Evolutionary conservation across 495 filamentous ascomycete species (phyloP), one percentile per base, ranked within the genome.

Genomic region (Emericellopsis terricola): DNA sequence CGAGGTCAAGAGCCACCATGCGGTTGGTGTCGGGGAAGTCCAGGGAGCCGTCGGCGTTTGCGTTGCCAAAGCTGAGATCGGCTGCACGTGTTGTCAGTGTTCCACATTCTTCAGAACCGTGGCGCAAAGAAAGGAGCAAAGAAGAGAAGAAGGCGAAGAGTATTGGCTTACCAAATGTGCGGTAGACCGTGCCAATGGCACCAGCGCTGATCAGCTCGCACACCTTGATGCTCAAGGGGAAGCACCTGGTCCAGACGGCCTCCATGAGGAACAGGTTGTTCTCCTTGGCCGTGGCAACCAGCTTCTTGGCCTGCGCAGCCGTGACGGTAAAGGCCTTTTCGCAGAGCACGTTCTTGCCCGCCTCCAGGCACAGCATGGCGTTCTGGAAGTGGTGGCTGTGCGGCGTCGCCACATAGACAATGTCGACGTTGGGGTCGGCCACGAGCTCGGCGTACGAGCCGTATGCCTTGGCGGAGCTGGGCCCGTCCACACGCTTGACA

Each of bases 371-470:
- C 23, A 91, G 68, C 68, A 84, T 79, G 30, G 72, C 67, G 49
- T 96, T 89, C 51, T 86, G 80, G 63, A 82, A 94, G 61, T 96
- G 87, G 54, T 94, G 87, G 19, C 80, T 87, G 59, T 94, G 87
- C 14, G 87, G 87, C 2, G 87, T 94, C 11, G 87, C 85, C 33
- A 94, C 73, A 51, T 93, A 94, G 54, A 94, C 60, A 33, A 91
- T 81, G 45, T 94, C 86, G 39, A 94, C 64, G 34, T 79, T 51
- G 11, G 73, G 62, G 47, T 93, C 78, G 15, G 65, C 62, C 7
- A 84, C 78, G 20, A 94, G 71, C 40, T 80, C 76, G 37, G 68
- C 57, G 59, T 93, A 96, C 36, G 71, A 76, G 26, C 75, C 81
- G 43, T 94, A 92, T 3, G 82, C 71, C 36, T 73, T 75, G 33